Percentiles rank a stretch among this genome's conserved stretches.
These are phyloP conservation scores for Saccharomycopsis sp. DNA, from an alignment of 805 yeast species.

Conservation along the genomic window DNA sequence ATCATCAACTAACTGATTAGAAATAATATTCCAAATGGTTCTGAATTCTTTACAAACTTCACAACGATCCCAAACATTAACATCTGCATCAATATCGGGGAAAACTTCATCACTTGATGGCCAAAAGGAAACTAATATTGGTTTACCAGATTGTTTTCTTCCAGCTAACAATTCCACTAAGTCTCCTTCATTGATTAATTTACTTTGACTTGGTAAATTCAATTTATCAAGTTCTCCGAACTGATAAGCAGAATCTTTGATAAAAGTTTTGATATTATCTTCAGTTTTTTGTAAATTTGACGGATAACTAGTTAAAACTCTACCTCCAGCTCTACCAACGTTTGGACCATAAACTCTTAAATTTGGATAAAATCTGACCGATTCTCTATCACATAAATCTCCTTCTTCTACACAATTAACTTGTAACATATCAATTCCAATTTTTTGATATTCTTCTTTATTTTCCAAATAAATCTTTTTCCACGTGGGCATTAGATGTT, in stretches of 20 bases:
- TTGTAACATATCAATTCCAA: slow-evolving; percentile 50
- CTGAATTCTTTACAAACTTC: slow-evolving; percentile 41
- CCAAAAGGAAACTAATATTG: slow-evolving; percentile 56
- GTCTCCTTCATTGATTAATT: slow-evolving; percentile 29
- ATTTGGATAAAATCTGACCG: slow-evolving; percentile 57
- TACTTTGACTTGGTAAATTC: slow-evolving; percentile 33
- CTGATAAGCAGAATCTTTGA: slow-evolving; percentile 43
- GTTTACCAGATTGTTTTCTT: slow-evolving; percentile 28
- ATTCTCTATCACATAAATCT: slow-evolving; percentile 68
- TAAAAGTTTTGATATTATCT: slow-evolving; percentile 41
- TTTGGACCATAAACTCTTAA: slow-evolving; percentile 59
- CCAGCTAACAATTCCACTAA: slow-evolving; percentile 44
- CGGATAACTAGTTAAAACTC: slow-evolving; percentile 36
- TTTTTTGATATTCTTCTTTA: slow-evolving; percentile 32
- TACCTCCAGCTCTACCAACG: slow-evolving; percentile 29
- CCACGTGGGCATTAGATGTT: slow-evolving; percentile 75
- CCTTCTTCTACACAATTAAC: slow-evolving; percentile 84
- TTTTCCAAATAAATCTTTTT: slow-evolving; percentile 45
- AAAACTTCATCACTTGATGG: slow-evolving; percentile 40
- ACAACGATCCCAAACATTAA: slow-evolving; percentile 33
- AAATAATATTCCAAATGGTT: slow-evolving; percentile 46
- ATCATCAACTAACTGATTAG: slow-evolving; percentile 34
- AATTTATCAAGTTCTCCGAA: slow-evolving; percentile 28
- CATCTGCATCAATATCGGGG: slow-evolving; percentile 24
- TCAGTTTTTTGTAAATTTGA: slow-evolving; percentile 33